A percentile compares a stretch with the other conserved stretches of the same genome.
These are phyloP conservation scores for Clonostachys rosea DNA, from an alignment of 2,329 filamentous ascomycete species.

Conservation along the genomic window DNA sequence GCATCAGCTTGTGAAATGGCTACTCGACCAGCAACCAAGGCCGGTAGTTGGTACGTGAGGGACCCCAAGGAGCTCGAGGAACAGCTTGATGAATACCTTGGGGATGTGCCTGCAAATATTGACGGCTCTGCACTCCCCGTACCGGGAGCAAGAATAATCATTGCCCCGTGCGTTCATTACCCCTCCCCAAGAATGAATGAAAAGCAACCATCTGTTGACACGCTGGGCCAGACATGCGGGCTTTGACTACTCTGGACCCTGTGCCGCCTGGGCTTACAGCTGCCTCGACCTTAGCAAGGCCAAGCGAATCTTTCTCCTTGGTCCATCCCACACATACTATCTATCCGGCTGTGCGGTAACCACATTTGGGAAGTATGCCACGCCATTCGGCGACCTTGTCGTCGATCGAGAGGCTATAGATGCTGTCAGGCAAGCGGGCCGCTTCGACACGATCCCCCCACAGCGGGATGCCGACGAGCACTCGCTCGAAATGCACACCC, in stretches of 20 bases:
- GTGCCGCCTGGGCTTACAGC: slow-evolving; percentile 94
- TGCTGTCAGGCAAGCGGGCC: slow-evolving; percentile 33
- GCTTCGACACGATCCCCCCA: slow-evolving; percentile 51
- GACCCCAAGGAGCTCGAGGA: slow-evolving; percentile 52
- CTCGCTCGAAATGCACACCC: slow-evolving; percentile 94
- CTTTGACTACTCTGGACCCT: slow-evolving; percentile 85
- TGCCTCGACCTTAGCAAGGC: slow-evolving; percentile 74
- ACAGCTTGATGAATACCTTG: slow-evolving; percentile 74
- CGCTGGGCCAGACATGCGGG: slow-evolving; percentile 71
- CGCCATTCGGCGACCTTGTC: slow-evolving; percentile 66
- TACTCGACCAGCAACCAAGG: slow-evolving; percentile 61
- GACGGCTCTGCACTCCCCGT: slow-evolving; percentile 60
- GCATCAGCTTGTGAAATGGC: slow-evolving; percentile 7
- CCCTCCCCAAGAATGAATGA: background rate
- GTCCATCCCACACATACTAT: slow-evolving; percentile 86
- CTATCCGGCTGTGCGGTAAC: slow-evolving; percentile 75
- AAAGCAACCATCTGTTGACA: background rate
- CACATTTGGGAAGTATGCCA: slow-evolving; percentile 64
- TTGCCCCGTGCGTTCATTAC: slow-evolving; percentile 74
- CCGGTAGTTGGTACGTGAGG: slow-evolving; percentile 81
- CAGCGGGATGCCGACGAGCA: slow-evolving; percentile 77
- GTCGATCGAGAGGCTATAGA: slow-evolving; percentile 57
- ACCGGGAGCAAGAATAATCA: slow-evolving; percentile 73
- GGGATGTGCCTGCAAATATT: slow-evolving; percentile 61
- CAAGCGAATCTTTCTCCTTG: slow-evolving; percentile 87